Evolutionary conservation across 352 stramenopile species (phyloP), one percentile per base, ranked within the genome.

Genomic region (Halophytophthora polymorphica): DNA sequence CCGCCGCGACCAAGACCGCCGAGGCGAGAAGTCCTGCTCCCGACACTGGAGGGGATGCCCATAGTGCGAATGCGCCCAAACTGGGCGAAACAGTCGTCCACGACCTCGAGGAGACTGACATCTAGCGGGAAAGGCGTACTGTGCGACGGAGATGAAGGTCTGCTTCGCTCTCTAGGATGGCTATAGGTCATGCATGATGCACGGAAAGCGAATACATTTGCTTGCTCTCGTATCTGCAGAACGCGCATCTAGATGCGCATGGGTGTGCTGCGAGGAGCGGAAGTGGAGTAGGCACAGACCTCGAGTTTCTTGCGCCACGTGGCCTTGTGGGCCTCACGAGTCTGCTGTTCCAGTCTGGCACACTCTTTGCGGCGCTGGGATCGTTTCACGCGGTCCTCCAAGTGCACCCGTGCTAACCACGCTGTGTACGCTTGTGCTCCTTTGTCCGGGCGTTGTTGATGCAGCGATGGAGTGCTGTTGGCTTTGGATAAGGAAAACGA

Each of bases 201-300:
- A 38, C 11, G 6, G 33, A n/a, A 14, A 17, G 33, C 33, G 3
- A 38, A 38, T 17, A 17, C 33, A 38, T 17, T 17, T 38, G 33
- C 4, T 31, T 31, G 4, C 25, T 31, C 25, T 31, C 8, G 4
- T 8, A 8, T 31, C 25, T 31, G 8, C 4, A 31, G 25, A 8
- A 31, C 8, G 25, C 8, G 2, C 37, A 15, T 28, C 28, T 29
- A 46, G 6, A 29, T 5, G 13, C 42, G 22, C 29, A 28, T 38
- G 18, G n/a, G 6, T 12, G 63, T 56, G 43, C 17, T 47, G 14
- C 49, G 14, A 3, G 40, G 4, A 23, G 22, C 50, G 41, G 50
- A 44, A 6, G 71, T 85, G 6, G 77, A 89, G 45, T 90, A 88
- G 2, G 80, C 80, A 34, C 77, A 90, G 10, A 90, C 80, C 3